Evolutionary conservation across 73 alveolate species (phyloP).

Genomic region (Halteria grandinella): DNA sequence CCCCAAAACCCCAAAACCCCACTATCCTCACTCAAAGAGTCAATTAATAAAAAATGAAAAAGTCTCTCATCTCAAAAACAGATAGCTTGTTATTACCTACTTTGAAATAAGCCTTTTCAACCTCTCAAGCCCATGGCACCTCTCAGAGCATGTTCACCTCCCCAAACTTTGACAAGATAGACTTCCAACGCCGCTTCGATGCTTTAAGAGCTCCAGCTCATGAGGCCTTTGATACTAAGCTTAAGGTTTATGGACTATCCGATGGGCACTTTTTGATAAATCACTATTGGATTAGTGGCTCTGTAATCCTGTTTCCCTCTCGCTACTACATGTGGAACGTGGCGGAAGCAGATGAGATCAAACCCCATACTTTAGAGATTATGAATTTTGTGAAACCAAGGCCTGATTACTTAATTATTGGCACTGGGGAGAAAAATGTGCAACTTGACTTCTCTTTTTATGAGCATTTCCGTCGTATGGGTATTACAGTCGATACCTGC

Average conservation of each 20-base stretch:
- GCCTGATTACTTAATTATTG: slow-evolving; percentile 64
- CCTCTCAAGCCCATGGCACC: background rate
- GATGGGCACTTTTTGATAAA: slow-evolving; percentile 59
- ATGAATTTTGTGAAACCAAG: slow-evolving; percentile 63
- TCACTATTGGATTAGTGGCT: slow-evolving; percentile 63
- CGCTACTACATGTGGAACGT: slow-evolving; percentile 71
- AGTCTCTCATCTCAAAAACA: too few relatives aligned
- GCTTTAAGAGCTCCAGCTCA: background rate
- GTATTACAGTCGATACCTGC: slow-evolving; percentile 63
- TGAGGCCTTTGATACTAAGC: slow-evolving; percentile 37
- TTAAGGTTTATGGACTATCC: slow-evolving; percentile 55
- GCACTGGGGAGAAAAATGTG: slow-evolving; percentile 54
- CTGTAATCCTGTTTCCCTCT: slow-evolving; percentile 60
- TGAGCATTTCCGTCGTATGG: slow-evolving; percentile 59
- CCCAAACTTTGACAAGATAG: background rate
- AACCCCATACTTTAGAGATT: slow-evolving; percentile 70
- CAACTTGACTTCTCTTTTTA: slow-evolving; percentile 41
- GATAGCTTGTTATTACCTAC: too few relatives aligned
- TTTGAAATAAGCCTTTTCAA: background rate
- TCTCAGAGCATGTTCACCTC: background rate
- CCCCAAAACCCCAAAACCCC: too few relatives aligned
- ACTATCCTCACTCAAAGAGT: too few relatives aligned
- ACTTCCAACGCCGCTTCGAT: background rate
- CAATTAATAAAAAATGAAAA: too few relatives aligned
- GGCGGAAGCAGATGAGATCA: slow-evolving; percentile 53